phyloP scores from a whole-genome alignment of 306 rosid genomes.

The Luffa acutangula region DNA sequence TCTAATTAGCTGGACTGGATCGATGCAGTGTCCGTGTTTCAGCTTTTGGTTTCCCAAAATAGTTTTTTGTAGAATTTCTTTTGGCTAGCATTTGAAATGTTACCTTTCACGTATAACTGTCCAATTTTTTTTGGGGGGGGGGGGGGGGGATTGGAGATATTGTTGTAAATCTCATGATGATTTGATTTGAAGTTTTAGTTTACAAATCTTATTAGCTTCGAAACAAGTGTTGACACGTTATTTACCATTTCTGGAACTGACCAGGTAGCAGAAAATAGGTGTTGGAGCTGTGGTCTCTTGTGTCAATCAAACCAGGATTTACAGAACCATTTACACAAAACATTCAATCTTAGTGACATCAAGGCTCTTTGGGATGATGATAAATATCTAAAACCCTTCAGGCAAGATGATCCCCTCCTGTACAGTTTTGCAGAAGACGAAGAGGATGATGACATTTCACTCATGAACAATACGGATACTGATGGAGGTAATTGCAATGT shows the following conservation, averaged over 20 bases:
- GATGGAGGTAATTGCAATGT: slow-evolving; percentile 21
- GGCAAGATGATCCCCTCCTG: slow-evolving; percentile 62
- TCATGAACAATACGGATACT: slow-evolving; percentile 35
- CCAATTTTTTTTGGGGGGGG: neutral
- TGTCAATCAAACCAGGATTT: slow-evolving; percentile 41
- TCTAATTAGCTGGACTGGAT: neutral
- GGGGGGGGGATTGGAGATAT: neutral
- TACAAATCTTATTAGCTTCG: neutral
- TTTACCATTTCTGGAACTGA: neutral
- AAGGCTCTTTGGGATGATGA: slow-evolving; percentile 52
- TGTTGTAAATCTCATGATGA: neutral
- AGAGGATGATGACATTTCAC: slow-evolving; percentile 38
- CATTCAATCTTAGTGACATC: slow-evolving; percentile 22
- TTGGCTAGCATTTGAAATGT: neutral
- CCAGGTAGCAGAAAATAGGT: slow-evolving; percentile 61
- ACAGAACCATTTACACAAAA: slow-evolving; percentile 61
- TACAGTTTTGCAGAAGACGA: slow-evolving; percentile 70
- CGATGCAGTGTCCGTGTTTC: neutral
- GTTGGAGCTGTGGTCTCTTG: slow-evolving; percentile 74
- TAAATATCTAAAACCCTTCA: slow-evolving; percentile 62
- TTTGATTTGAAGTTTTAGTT: neutral
- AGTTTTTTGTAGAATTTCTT: neutral
- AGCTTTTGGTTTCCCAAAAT: neutral
- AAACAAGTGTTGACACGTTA: neutral
- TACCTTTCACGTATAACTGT: neutral